Evolutionary conservation across 192 early-diverging fungal genomes (phyloP).

Genomic region (Rhizophagus clarus): DNA sequence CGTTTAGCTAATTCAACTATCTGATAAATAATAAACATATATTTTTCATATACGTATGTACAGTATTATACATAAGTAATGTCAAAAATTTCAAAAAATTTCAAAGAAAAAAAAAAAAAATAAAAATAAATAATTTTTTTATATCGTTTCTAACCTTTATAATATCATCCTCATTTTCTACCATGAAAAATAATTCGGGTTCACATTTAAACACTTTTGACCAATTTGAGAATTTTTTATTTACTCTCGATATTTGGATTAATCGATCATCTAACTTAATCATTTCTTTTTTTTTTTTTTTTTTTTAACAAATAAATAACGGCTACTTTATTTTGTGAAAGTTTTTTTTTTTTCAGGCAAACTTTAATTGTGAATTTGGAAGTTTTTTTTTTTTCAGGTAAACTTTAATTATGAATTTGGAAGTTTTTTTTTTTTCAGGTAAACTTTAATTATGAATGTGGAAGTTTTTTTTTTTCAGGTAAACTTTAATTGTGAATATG

Average conservation of each 20-base stretch:
- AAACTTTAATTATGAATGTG: too few relatives aligned
- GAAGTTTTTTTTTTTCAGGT: too few relatives aligned
- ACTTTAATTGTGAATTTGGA: too few relatives aligned
- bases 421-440: too few relatives aligned
- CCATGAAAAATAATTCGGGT: conserved; percentile 61
- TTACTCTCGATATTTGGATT: conserved; percentile 20
- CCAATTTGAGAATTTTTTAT: conserved; percentile 65
- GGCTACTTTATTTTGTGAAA: too few relatives aligned
- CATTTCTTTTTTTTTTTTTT: background rate
- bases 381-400: too few relatives aligned
- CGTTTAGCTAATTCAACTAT: conserved; percentile 47
- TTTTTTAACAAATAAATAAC: too few relatives aligned
- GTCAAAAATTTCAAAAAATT: too few relatives aligned
- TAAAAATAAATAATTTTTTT: too few relatives aligned
- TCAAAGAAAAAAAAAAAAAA: background rate
- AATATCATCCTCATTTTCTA: conserved; percentile 62
- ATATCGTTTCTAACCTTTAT: conserved; percentile 45
- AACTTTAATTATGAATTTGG: too few relatives aligned
- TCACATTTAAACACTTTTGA: conserved; percentile 61
- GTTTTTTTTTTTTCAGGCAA: too few relatives aligned
- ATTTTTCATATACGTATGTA: background rate
- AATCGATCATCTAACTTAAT: conserved; percentile 32
- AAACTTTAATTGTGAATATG: too few relatives aligned
- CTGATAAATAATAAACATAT: conserved; percentile 34
- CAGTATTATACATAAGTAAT: background rate